phyloP scores from a whole-genome alignment of 768 basidiomycete species.

The Pisolithus microcarpus region DNA sequence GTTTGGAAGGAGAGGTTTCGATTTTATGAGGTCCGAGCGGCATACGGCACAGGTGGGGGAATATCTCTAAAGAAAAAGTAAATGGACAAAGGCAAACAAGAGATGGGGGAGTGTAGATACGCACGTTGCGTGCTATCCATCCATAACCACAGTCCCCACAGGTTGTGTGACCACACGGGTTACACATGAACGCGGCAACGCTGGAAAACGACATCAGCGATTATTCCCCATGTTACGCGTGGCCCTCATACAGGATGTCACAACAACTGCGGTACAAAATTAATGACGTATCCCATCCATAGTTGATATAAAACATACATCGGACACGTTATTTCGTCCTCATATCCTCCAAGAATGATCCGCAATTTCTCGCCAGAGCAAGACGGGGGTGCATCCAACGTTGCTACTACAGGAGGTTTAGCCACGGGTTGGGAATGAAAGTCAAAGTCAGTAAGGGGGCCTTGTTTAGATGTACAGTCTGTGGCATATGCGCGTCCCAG shows the following conservation, averaged over 20 bases:
- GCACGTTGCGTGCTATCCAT: constrained; percentile 52
- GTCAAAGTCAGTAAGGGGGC: background rate
- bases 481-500: background rate
- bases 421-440: too few species aligned
- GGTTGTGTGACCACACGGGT: constrained; percentile 68
- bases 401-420: too few species aligned
- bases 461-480: constrained; percentile 7
- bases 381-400: constrained; percentile 16
- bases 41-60: constrained; percentile 54
- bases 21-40: constrained; percentile 37
- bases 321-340: constrained; percentile 62
- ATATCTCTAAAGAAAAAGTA: constrained; percentile 24
- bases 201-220: constrained; percentile 29
- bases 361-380: constrained; percentile 17
- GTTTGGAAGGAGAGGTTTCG: constrained; percentile 54
- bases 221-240: background rate
- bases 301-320: constrained; percentile 44
- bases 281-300: constrained; percentile 2
- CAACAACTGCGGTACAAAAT: constrained; percentile 44
- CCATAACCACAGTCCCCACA: constrained; percentile 61
- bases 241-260: constrained; percentile 53
- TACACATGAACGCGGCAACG: constrained; percentile 53
- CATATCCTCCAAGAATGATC: constrained; percentile 40
- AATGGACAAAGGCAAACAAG: background rate
- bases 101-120: constrained; percentile 8